Percentiles rank a stretch among this genome's conserved stretches.
These are phyloP conservation scores for Carex parvula DNA, from an alignment of 176 grass and related monocot species.

Conservation along the genomic window DNA sequence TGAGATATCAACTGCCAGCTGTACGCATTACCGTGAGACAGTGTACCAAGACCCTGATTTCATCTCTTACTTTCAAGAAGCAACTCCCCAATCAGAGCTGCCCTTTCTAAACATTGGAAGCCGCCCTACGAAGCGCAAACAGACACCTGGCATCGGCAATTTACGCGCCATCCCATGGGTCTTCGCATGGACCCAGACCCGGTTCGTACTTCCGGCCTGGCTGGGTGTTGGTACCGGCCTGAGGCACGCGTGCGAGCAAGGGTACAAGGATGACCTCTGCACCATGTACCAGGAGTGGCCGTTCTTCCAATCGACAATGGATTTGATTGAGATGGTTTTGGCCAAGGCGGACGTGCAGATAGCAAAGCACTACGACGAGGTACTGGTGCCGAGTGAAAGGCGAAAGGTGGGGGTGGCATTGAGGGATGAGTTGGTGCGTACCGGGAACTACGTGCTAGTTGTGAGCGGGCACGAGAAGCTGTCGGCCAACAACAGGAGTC, in stretches of 20 bases:
- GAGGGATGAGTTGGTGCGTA: conserved; percentile 40
- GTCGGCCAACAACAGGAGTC: conserved; percentile 55
- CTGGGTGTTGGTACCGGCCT: conserved; percentile 69
- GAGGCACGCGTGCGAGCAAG: conserved; percentile 51
- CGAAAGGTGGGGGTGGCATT: conserved; percentile 40
- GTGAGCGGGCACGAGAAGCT: conserved; percentile 76
- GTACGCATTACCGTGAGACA: conserved; percentile 61
- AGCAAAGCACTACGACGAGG: conserved; percentile 65
- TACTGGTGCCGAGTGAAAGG: conserved; percentile 41
- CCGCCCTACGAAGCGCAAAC: conserved; percentile 51
- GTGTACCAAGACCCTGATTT: conserved; percentile 84
- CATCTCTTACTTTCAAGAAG: conserved; percentile 88
- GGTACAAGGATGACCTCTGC: conserved; percentile 46
- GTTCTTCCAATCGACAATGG: conserved; percentile 83
- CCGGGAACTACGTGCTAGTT: conserved; percentile 56
- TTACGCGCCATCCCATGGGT: conserved; percentile 90
- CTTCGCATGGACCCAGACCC: conserved; percentile 94
- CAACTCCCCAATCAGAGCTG: conserved; percentile 80
- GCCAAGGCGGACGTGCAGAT: conserved; percentile 74
- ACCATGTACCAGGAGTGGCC: conserved; percentile 94
- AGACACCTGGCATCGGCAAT: conserved; percentile 47
- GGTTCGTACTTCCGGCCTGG: conserved; percentile 83
- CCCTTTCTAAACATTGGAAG: conserved; percentile 86
- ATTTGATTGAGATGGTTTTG: conserved; percentile 92
- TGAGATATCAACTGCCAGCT: conserved; percentile 75